phyloP scores from a whole-genome alignment of 2,329 filamentous ascomycete species.

The Talaromyces sp. region DNA sequence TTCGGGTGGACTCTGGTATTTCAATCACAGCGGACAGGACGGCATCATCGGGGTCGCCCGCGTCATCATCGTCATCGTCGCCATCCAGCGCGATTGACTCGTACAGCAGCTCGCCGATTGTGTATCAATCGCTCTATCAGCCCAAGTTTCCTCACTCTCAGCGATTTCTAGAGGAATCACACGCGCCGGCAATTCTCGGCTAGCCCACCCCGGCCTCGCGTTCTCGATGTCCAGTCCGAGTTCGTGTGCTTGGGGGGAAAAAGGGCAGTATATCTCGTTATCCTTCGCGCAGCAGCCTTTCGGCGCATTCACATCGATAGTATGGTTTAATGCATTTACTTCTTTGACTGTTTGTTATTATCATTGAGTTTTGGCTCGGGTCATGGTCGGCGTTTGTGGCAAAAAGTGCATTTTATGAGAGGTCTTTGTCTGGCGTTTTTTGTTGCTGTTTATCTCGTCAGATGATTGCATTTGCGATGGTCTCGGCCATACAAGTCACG shows the following conservation, averaged over 20 bases:
- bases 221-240: neutral
- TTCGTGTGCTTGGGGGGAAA: neutral
- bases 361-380: neutral
- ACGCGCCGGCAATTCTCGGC: constrained; percentile 40
- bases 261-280: neutral
- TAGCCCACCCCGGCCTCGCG: constrained; percentile 14
- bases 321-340: constrained; percentile 10
- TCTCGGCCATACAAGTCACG: neutral
- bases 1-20: constrained; percentile 6
- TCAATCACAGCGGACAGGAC: neutral
- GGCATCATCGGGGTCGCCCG: neutral
- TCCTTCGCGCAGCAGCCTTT: neutral
- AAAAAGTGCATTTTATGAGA: constrained; percentile 4
- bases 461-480: neutral
- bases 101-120: constrained; percentile 26
- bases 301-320: neutral
- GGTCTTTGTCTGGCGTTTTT: neutral
- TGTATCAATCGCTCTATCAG: constrained; percentile 40
- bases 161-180: constrained; percentile 41
- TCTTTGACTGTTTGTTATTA: constrained; percentile 1
- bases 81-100: neutral
- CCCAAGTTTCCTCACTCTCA: constrained; percentile 29
- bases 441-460: constrained; percentile 5
- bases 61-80: neutral
- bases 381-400: neutral